Base-by-base conservation (phyloP, 108 stramenopile species). In the Cyclotella baltica region DNA sequence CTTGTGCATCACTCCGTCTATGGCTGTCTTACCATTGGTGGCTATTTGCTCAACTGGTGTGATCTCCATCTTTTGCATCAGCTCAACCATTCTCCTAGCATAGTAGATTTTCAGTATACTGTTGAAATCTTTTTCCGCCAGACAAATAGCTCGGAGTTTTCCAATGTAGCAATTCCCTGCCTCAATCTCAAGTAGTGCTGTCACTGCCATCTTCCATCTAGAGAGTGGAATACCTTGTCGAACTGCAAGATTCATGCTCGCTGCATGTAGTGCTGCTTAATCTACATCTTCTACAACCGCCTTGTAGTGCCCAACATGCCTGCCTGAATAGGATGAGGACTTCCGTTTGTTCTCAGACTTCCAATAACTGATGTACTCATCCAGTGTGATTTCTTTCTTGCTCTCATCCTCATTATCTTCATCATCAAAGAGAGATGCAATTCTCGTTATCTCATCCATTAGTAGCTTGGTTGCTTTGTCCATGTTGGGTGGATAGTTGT, bases 121-220 rank as follows among this genome's bases (percentile, higher is more conserved):
- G 25, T 78, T 78, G 52, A 78, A 72, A 31, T 78, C 70, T 0
- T 63, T 70, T 33, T 77, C 77, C 2, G 71, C 46, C 0, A 78
- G 62, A 19, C 70, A 71, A 0, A 78, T 78, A 19, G 70, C 79
- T 0, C 65, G 29, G 2, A 80, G 72, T 31, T 73, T 74, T 8
- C 75, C 53, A 2, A 75, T 23, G 4, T 57, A 66, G 0, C 37
- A 51, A 19, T 51, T 74, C 6, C 80, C 80, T 18, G 61, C 15
- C 23, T 62, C 65, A 5, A 74, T 81, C 19, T 81, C 61, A 0
- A 81, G 67, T 3, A 81, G 27, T 0, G 75, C 73, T 8, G 67
- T 81, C 6, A 81, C 34, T 0, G 48, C 33, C 18, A 3, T 23
- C 18, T 53, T 23, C 80, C 80, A 81, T 20, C 73, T 34, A 0